phyloP scores from a whole-genome alignment of 768 basidiomycete genomes.

The Agaricus sinodeliciosus region DNA sequence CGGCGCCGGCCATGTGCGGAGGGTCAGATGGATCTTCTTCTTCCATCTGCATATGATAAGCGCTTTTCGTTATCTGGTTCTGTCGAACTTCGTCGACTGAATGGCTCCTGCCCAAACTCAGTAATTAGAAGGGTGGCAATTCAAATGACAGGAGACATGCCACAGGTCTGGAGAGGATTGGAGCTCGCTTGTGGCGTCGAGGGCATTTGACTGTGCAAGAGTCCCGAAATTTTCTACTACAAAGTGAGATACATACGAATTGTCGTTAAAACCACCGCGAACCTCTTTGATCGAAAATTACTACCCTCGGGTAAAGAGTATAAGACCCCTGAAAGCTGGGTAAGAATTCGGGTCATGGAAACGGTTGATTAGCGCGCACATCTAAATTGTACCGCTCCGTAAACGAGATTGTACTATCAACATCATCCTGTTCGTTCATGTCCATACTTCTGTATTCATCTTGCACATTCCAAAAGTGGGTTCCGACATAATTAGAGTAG shows the following conservation, averaged over 20 bases:
- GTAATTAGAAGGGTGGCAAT: background rate
- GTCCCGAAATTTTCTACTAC: constrained; percentile 60
- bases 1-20: background rate
- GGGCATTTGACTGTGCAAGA: constrained; percentile 34
- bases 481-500: constrained; percentile 60
- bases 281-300: constrained; percentile 68
- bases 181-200: constrained; percentile 24
- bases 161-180: constrained; percentile 12
- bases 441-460: constrained; percentile 57
- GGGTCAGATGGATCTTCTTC: constrained; percentile 15
- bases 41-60: constrained; percentile 43
- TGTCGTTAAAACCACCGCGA: constrained; percentile 4
- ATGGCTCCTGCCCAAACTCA: constrained; percentile 8
- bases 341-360: background rate
- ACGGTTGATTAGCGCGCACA: background rate
- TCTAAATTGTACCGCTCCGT: constrained; percentile 36
- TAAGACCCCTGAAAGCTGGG: constrained; percentile 31
- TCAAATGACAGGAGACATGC: constrained; percentile 4
- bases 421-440: constrained; percentile 33
- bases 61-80: constrained; percentile 39
- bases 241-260: background rate
- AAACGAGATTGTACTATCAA: constrained; percentile 58
- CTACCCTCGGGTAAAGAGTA: constrained; percentile 53
- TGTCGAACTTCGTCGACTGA: constrained; percentile 12
- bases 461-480: constrained; percentile 82